Evolutionary conservation across 495 filamentous ascomycete genomes (phyloP).

Genomic region (Beverwykella pulmonaria): DNA sequence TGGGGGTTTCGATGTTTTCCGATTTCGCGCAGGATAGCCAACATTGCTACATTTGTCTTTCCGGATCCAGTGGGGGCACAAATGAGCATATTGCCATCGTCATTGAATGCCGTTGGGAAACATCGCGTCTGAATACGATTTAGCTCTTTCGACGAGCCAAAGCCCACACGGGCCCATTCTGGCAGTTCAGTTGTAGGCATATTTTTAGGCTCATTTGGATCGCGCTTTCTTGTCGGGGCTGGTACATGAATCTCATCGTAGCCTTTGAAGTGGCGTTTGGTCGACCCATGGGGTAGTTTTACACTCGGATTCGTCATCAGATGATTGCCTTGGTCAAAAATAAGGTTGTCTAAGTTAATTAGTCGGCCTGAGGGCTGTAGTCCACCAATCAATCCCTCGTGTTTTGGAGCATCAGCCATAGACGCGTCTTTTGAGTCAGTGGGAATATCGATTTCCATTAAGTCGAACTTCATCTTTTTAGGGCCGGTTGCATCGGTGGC

Average conservation of each 20-base stretch:
- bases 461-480: conserved; percentile 80
- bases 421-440: conserved; percentile 54
- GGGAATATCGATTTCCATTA: conserved; percentile 90
- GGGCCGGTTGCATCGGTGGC: conserved; percentile 56
- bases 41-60: conserved; percentile 99
- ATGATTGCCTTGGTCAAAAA: conserved; percentile 98
- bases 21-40: conserved; percentile 93
- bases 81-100: conserved; percentile 96
- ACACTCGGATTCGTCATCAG: conserved; percentile 98
- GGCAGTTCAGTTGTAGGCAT: conserved; percentile 85
- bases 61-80: conserved; percentile 97
- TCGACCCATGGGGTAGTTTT: conserved; percentile 91
- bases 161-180: conserved; percentile 86
- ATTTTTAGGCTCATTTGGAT: conserved; percentile 73
- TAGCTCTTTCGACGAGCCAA: conserved; percentile 76
- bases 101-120: conserved; percentile 85
- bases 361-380: conserved; percentile 76
- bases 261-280: conserved; percentile 91
- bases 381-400: conserved; percentile 76
- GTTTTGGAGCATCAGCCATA: conserved; percentile 55
- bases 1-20: conserved; percentile 87
- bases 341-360: conserved; percentile 92
- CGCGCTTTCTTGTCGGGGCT: conserved; percentile 77
- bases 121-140: conserved; percentile 96
- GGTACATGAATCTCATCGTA: conserved; percentile 99